phyloP scores from a whole-genome alignment of 768 basidiomycete species.

The Zangia roseola region DNA sequence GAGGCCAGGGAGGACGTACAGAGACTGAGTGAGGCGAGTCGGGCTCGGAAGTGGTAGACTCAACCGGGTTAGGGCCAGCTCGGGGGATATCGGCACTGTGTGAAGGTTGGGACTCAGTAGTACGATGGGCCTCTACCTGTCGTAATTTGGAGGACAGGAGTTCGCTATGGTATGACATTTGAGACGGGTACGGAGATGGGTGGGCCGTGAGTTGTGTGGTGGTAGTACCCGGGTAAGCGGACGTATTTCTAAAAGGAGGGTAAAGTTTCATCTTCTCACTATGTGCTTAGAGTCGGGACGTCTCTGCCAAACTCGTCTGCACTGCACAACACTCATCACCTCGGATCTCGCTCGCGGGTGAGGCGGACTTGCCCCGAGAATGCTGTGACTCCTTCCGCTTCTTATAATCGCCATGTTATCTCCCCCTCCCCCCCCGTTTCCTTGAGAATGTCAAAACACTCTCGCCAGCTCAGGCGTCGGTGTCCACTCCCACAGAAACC shows the following conservation, averaged over 20 bases:
- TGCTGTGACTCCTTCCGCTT: constrained; percentile 29
- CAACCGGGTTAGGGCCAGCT: constrained; percentile 1
- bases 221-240: constrained; percentile 16
- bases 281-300: constrained; percentile 26
- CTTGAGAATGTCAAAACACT: constrained; percentile 26
- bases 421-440: constrained; percentile 13
- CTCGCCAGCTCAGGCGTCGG: constrained; percentile 21
- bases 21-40: constrained; percentile 16
- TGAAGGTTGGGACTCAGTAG: constrained; percentile 3
- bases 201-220: too few species aligned
- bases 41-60: constrained; percentile 1
- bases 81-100: constrained; percentile 11
- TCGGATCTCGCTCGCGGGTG: constrained; percentile 31
- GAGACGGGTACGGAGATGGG: not conserved
- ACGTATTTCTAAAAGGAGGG: constrained; percentile 32
- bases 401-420: constrained; percentile 30
- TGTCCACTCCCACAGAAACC: not conserved
- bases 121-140: constrained; percentile 40
- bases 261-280: constrained; percentile 37
- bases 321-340: constrained; percentile 30
- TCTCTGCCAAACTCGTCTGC: constrained; percentile 34
- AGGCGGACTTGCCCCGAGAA: constrained; percentile 28
- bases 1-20: constrained; percentile 30
- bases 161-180: constrained; percentile 35
- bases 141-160: constrained; percentile 47